Base-by-base conservation (phyloP, 2,329 filamentous ascomycete genomes). In the Phialemonium atrogriseum region DNA sequence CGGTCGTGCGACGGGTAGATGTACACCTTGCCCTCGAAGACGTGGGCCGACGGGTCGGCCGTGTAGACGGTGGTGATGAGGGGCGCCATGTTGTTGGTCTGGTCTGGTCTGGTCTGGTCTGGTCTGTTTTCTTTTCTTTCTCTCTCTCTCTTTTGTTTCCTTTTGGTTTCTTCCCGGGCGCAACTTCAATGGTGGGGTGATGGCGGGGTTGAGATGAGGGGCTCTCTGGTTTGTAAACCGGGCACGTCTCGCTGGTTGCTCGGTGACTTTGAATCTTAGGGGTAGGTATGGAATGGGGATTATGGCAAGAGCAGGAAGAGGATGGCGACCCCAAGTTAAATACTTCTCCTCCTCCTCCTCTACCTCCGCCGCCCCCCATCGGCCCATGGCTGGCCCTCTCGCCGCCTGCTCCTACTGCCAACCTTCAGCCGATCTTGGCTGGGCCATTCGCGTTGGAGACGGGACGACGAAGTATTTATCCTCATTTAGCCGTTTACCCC, bases 1-100 rank as follows among this genome's bases (percentile, higher is more conserved):
- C 80, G 73, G 57, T 88, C 82, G 59, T 88, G 82, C 14, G 81
- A 87, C 13, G 83, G 82, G 61, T 87, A 88, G 58, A 88, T 73
- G 64, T 85, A 88, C 38, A 88, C 59, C 42, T 70, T 77, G 54
- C 69, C 71, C 40, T 85, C 76, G 62, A 87, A 88, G 50, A 84
- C 81, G 56, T 87, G 82, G 10, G 83, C 83, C 6, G 81, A 86
- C 11, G 83, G 83, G 56, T 88, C 83, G 13, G 83, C 83, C 10
- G 81, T 87, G 67, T 80, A 88, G 49, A 85, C 62, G 56, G 82
- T 70, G n/a, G 68, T 77, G 48, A 87, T 79, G 39, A 87, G 68
- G 27, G 81, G 80, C 24, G 60, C 49, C 64, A 68, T 64, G 16
- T 37, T 55, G 30, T 22, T 44, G 51, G 10, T 5, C 17, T 10